These are phyloP conservation scores for Aspergillus leporis DNA, from an alignment of 495 filamentous ascomycete genomes.

Conservation along the genomic window DNA sequence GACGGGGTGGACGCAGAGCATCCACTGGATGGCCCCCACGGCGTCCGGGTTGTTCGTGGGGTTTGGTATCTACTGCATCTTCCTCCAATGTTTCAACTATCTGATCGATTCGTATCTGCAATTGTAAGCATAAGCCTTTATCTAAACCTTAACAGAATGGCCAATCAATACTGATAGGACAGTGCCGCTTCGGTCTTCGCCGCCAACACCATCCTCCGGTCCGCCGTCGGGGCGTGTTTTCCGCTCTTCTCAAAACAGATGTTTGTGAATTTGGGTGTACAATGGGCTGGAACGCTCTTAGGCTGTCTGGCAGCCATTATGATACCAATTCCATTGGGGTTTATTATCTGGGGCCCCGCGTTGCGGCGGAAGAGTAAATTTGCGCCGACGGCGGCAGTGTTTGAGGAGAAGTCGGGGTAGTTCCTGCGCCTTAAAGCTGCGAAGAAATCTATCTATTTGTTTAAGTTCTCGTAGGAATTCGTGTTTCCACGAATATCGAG, in stretches of 20 bases:
- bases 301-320: conserved; percentile 69
- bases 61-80: conserved; percentile 39
- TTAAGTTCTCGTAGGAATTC: too few species aligned
- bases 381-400: conserved; percentile 25
- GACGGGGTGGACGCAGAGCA: conserved; percentile 35
- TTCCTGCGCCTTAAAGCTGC: neutral
- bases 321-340: conserved; percentile 66
- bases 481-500: neutral
- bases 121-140: conserved; percentile 54
- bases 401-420: conserved; percentile 17
- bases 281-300: conserved; percentile 77
- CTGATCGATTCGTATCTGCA: conserved; percentile 53
- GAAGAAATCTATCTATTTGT: neutral
- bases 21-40: conserved; percentile 43
- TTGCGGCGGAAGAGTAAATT: conserved; percentile 40
- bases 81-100: conserved; percentile 43
- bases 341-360: conserved; percentile 35
- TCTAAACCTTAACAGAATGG: neutral
- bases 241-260: conserved; percentile 81
- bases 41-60: conserved; percentile 35
- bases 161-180: conserved; percentile 6
- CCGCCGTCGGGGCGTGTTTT: conserved; percentile 74
- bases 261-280: conserved; percentile 73
- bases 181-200: conserved; percentile 90
- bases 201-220: conserved; percentile 84